Base-by-base conservation (phyloP, 1,284 basidiomycete species). In the Tilletia walkeri region DNA sequence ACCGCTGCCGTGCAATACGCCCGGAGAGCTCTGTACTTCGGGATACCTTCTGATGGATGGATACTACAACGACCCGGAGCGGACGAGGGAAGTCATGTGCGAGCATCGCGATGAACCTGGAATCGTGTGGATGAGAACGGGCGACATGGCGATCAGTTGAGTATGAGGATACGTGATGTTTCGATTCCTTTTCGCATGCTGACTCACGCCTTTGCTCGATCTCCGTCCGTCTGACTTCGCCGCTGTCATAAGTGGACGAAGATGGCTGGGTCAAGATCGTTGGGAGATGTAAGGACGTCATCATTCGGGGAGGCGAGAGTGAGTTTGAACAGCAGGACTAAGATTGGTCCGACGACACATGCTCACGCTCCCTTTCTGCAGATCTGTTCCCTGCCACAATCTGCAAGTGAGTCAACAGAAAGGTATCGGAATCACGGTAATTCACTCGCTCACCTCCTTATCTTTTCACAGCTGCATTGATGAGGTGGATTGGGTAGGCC, bases 221-320 rank as follows among this genome's bases (percentile, higher is more conserved):
- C 24, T 30, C 24, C 24, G 24, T 30, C 24, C 24, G 24, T 30
- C 24, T 30, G 24, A 30, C 24, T 30, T 30, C 24, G 24, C 24
- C 24, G 24, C 24, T 30, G 24, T 30, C 41, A 45, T 9, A 7
- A 45, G 41, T 94, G 85, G 92, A 93, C 77, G 88, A 90, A 68
- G 90, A 94, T 71, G 92, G 92, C 3, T 93, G 93, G 84, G 84
- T 94, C 24, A 85, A 84, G 76, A 72, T 93, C 72, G 90, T 92
- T 56, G 90, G 91, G 48, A 86, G 91, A 2, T 77, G 74, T 54
- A 83, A 90, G 88, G 92, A 94, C 81, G 88, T 94, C 66, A 92
- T 94, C 80, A 94, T 94, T 75, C 90, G 92, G 20, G 92, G 92
- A 36, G 92, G 92, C 76, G 91, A 93, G 89, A 94, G 92, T 70